Conservation (phyloP, 495 filamentous ascomycete species). For the Cetradonia linearis region DNA sequence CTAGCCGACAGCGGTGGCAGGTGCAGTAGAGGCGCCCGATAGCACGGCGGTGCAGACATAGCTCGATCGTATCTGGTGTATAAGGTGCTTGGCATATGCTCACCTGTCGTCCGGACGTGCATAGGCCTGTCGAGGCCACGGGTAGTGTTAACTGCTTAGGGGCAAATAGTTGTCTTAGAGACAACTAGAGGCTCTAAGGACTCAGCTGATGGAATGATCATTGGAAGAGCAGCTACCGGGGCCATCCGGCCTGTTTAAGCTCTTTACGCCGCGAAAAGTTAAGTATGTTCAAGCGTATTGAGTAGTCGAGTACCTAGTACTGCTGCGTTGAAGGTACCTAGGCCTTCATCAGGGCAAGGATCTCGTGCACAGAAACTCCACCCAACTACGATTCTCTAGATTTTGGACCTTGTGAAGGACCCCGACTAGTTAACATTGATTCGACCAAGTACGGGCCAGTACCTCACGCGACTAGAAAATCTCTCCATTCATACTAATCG, state of each 20-base stretch:
- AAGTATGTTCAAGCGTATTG: not conserved
- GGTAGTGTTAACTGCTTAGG: slow-evolving; percentile 5
- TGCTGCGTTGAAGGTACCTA: not conserved
- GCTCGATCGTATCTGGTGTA: not conserved
- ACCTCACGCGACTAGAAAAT: slow-evolving; percentile 17
- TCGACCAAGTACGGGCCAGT: slow-evolving; percentile 5
- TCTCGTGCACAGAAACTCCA: slow-evolving; percentile 5
- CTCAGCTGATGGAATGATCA: not conserved
- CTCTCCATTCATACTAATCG: not conserved
- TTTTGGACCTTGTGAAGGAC: not conserved
- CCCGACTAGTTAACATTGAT: not conserved
- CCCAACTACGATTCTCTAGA: slow-evolving; percentile 5
- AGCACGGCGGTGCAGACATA: not conserved
- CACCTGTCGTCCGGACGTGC: not conserved
- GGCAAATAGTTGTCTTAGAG: slow-evolving; percentile 2
- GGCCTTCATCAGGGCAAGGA: slow-evolving; percentile 5
- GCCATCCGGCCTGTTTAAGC: not conserved
- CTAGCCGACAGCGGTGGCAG: not conserved
- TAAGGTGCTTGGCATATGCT: not conserved
- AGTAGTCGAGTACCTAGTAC: not conserved
- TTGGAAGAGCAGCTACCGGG: slow-evolving; percentile 7
- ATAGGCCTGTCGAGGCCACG: not conserved
- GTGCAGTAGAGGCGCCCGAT: not conserved
- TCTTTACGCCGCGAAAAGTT: slow-evolving; percentile 7
- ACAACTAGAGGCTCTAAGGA: not conserved